These are phyloP conservation scores for Diversispora epigaea DNA, from an alignment of 192 early-diverging fungal species.

Conservation along the genomic window DNA sequence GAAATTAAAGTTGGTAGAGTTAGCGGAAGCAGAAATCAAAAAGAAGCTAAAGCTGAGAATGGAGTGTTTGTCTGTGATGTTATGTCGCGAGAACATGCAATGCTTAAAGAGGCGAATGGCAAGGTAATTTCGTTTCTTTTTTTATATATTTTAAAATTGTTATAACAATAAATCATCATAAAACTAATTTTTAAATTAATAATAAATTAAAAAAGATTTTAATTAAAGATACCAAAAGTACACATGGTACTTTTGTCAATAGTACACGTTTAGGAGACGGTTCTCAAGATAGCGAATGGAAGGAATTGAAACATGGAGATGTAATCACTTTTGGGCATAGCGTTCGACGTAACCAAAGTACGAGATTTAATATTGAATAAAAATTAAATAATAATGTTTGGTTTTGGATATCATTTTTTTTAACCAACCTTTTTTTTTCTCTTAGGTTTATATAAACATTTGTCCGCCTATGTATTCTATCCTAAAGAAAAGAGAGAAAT, in stretches of 20 bases:
- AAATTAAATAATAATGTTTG: neutral
- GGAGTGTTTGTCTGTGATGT: slow-evolving; percentile 32
- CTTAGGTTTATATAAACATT: slow-evolving; percentile 26
- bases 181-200: neutral
- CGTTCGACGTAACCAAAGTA: slow-evolving; percentile 31
- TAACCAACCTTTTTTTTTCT: neutral
- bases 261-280: slow-evolving; percentile 4
- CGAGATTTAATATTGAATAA: neutral
- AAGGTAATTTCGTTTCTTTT: slow-evolving; percentile 6
- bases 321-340: slow-evolving; percentile 32
- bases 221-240: slow-evolving; percentile 32
- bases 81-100: slow-evolving; percentile 27
- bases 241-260: slow-evolving; percentile 34
- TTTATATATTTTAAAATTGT: neutral
- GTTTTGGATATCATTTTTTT: neutral
- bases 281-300: slow-evolving; percentile 4
- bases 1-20: slow-evolving; percentile 29
- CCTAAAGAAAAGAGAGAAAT: neutral
- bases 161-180: neutral
- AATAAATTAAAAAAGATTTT: slow-evolving; percentile 15
- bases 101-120: slow-evolving; percentile 16
- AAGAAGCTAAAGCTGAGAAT: slow-evolving; percentile 26
- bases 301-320: slow-evolving; percentile 13
- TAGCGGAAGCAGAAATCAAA: slow-evolving; percentile 30
- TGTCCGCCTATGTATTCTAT: slow-evolving; percentile 25